A percentile compares a stretch with the other conserved stretches of the same genome.
Evolutionary conservation across 257 asterid species (phyloP).

Genomic region (Nicotiana paniculata): DNA sequence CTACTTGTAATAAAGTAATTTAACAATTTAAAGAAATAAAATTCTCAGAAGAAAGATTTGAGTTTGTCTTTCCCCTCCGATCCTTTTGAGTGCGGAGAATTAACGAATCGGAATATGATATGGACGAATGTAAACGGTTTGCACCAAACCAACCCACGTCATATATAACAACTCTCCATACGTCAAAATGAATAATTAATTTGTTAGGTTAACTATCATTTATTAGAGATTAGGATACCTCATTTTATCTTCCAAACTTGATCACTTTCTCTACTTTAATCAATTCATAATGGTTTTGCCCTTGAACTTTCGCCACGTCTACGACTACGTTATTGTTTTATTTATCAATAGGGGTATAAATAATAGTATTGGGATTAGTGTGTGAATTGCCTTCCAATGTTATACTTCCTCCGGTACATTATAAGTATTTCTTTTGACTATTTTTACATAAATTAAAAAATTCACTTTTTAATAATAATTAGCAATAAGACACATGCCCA

Average conservation of each 20-base stretch:
- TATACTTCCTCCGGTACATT: background rate
- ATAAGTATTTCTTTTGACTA: no score
- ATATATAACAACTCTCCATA: background rate
- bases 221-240: background rate
- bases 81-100: background rate
- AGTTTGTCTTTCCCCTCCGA: background rate
- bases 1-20: background rate
- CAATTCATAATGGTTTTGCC: background rate
- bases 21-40: background rate
- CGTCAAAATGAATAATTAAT: background rate
- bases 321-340: background rate
- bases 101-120: background rate
- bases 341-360: background rate
- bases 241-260: background rate
- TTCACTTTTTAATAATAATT: no score
- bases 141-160: background rate
- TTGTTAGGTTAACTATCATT: background rate
- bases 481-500: no score
- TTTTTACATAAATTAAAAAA: no score
- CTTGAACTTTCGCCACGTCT: slow-evolving; percentile 1
- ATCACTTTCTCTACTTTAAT: background rate
- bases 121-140: background rate
- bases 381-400: background rate
- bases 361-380: background rate
- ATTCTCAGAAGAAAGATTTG: background rate